These are phyloP conservation scores for Cladosporium cucumerinum DNA, from an alignment of 2,329 filamentous ascomycete genomes.

Conservation along the genomic window DNA sequence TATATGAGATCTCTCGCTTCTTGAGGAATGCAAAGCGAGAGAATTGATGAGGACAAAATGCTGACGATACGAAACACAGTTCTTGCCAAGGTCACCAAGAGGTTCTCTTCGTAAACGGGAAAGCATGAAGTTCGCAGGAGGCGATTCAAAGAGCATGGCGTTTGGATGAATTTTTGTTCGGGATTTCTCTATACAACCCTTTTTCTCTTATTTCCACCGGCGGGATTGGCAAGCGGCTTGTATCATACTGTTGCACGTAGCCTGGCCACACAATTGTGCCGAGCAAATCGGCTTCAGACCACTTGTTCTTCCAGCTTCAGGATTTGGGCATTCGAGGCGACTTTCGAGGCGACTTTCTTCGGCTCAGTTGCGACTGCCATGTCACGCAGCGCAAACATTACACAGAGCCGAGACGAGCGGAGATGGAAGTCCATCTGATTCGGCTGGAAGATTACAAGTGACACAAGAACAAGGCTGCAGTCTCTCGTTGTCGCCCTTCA, in stretches of 20 bases:
- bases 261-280: slow-evolving; percentile 7
- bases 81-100: slow-evolving; percentile 90
- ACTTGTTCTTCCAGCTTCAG: not conserved
- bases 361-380: not conserved
- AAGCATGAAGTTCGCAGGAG: not conserved
- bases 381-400: not conserved
- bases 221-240: slow-evolving; percentile 1
- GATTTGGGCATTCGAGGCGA: not conserved
- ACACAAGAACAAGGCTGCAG: not conserved
- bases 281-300: not conserved
- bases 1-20: too few species aligned
- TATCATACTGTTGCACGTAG: slow-evolving; percentile 11
- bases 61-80: slow-evolving; percentile 52
- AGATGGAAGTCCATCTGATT: not conserved
- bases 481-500: not conserved
- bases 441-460: not conserved
- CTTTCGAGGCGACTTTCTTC: not conserved
- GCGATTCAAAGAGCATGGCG: slow-evolving; percentile 11
- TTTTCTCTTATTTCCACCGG: not conserved
- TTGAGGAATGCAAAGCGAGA: too few species aligned
- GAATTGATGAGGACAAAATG: not conserved
- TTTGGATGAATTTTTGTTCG: slow-evolving; percentile 1
- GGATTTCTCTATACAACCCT: slow-evolving; percentile 5
- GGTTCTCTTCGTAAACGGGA: slow-evolving; percentile 60
- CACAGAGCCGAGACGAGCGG: not conserved